Evolutionary conservation across 345 rosid species (phyloP), one percentile per base, ranked within the genome.

Genomic region (Erucastrum elatum): DNA sequence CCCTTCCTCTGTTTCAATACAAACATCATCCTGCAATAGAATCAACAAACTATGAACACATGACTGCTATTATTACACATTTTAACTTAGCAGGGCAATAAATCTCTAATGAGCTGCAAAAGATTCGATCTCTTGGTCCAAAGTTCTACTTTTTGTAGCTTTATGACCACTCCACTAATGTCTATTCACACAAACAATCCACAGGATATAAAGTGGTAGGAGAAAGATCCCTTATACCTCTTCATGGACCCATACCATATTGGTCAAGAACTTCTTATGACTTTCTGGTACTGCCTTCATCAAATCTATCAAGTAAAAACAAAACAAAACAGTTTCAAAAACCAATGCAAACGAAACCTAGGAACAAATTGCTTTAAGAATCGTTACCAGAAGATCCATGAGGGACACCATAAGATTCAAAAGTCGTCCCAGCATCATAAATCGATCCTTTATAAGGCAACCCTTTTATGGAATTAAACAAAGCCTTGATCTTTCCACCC

Each of bases 171-270:
- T 55, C 8, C 16, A 29, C 60, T 7, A 53, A 41, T 34, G 16
- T 64, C 41, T 59, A 4, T 29, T 27, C 60, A 15, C 17, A 30
- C 68, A 71, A 65, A 8, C 58, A 53, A 27, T 27, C 17, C 59
- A 35, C 44, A 9, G 21, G 13, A 76, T 39, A 6, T 39, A 6
- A 61, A 74, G 15, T 66, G 69, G 74, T 10, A 30, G 17, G 17
- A 30, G 8, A 71, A 25, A 16, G 56, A 68, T 5, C n/a, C 62
- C 13, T 70, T 65, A 29, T 29, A 88, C 98, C 92, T 89, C 94
- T 84, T 90, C 93, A 80, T 92, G 89, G 69, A 92, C 90, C 98
- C 97, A 94, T 35, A 87, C 94, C 88, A 90, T 64, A 80, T 87
- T 79, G 31, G 87, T 88, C 74, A 94, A 89, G 84, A 92, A 94